These are phyloP conservation scores for Albizia julibrissin DNA, from an alignment of 306 rosid species.

Conservation along the genomic window DNA sequence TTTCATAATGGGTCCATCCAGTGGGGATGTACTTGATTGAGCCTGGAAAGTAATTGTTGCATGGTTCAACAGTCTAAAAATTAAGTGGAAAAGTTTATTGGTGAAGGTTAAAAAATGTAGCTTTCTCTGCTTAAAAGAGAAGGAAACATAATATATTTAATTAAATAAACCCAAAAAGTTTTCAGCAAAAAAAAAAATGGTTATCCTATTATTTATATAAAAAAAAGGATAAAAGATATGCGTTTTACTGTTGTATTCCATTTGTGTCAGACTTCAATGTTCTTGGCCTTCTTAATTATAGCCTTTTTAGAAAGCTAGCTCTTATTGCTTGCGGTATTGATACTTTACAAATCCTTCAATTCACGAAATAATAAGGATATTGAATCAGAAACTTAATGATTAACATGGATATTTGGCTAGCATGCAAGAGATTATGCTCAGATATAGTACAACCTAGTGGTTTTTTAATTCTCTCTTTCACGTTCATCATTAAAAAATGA, in stretches of 20 bases:
- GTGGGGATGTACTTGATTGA: conserved; percentile 16
- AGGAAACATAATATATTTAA: neutral
- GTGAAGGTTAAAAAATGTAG: neutral
- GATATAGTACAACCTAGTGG: conserved; percentile 1
- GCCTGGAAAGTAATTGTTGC: conserved; percentile 20
- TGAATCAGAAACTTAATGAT: neutral
- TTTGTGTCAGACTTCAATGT: neutral
- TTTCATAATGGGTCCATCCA: conserved; percentile 34
- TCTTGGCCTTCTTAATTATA: neutral
- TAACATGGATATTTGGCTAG: neutral
- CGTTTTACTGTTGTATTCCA: neutral
- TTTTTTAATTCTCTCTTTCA: neutral
- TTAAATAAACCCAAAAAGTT: neutral
- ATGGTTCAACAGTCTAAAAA: conserved; percentile 23
- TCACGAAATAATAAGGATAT: conserved; percentile 9
- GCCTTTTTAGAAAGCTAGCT: conserved; percentile 1
- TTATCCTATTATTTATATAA: no score
- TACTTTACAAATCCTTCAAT: neutral
- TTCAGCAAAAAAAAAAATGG: neutral
- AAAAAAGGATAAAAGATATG: neutral
- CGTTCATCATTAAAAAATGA: neutral
- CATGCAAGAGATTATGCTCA: conserved; percentile 28
- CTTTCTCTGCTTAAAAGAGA: neutral
- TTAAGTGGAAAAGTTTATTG: conserved; percentile 4
- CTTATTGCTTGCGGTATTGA: neutral